These are phyloP conservation scores for Geotrichum candidum DNA, from an alignment of 1,139 yeast species.

Conservation along the genomic window DNA sequence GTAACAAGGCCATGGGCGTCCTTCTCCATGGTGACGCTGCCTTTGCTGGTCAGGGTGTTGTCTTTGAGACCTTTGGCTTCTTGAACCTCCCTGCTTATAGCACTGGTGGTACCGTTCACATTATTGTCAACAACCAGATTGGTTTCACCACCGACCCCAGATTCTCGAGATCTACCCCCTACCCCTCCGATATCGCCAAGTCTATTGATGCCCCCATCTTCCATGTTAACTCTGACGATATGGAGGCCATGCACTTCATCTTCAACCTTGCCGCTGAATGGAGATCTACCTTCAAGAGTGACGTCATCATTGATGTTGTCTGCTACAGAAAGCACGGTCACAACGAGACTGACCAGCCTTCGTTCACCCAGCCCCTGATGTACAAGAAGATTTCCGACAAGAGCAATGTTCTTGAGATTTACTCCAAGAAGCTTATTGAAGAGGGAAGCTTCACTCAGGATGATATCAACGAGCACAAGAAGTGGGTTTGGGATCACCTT, in stretches of 20 bases:
- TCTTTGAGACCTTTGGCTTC: slow-evolving; percentile 96
- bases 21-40: slow-evolving; percentile 99
- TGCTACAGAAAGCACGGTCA: slow-evolving; percentile 99
- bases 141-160: slow-evolving; percentile 99
- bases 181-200: slow-evolving; percentile 97
- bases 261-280: slow-evolving; percentile 97
- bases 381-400: slow-evolving; percentile 84
- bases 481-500: slow-evolving; percentile 94
- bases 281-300: slow-evolving; percentile 95
- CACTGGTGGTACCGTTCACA: slow-evolving; percentile 97
- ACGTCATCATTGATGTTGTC: slow-evolving; percentile 92
- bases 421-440: slow-evolving; percentile 66
- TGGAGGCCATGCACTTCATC: slow-evolving; percentile 85
- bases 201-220: slow-evolving; percentile 94
- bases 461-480: slow-evolving; percentile 92
- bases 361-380: slow-evolving; percentile 98
- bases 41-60: slow-evolving; percentile 98
- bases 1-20: slow-evolving; percentile 83
- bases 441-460: slow-evolving; percentile 87
- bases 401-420: slow-evolving; percentile 80
- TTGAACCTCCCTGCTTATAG: slow-evolving; percentile 88
- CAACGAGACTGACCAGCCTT: slow-evolving; percentile 98
- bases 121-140: slow-evolving; percentile 94
- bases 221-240: slow-evolving; percentile 98
- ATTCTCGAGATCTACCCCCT: slow-evolving; percentile 94